Base-by-base conservation (phyloP, 2,329 filamentous ascomycete genomes). In the Ophiostoma montium region DNA sequence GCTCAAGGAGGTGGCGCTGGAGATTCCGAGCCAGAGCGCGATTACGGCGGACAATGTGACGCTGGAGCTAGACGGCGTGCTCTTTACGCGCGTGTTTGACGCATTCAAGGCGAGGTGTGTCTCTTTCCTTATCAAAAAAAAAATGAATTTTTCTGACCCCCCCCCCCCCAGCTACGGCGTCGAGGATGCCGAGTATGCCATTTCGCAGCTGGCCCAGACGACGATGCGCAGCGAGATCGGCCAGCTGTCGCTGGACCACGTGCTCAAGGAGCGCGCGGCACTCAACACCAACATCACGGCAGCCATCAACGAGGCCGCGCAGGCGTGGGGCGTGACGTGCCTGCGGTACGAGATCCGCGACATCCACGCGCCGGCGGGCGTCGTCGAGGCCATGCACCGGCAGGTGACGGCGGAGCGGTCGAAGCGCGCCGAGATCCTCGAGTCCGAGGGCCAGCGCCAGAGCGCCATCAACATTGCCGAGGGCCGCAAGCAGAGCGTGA, bases 21-120 rank as follows among this genome's bases (percentile, higher is more conserved):
- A 98, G 70, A 98, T 98, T 51, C 92, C 92, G 3, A 94, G 85
- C 59, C 92, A 98, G 70, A 94, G 86, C 64, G 92, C 92, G 59
- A 98, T 98, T 63, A 98, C 92, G 1, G 90, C 92, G 49, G 92
- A 98, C 72, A 98, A 98, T 60, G 92, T 98, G 31, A 98, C 92
- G 3, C 70, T 98, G 53, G 92, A 96, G 66, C 76, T 98, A 35
- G 92, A 98, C 63, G 92, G 92, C 57, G 87, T 98, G 35, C 70
- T 98, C 47, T 98, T 94, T 64, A 98, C 92, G 6, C 75, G 92
- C 51, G 89, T 98, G 1, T 95, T 96, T 63, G 92, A 98, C 65
- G 90, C 92, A 11, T 98, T 95, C 68, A 98, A 96, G 69, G 92
- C 92, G 21, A 35, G 39, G 39, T 13, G 16, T 8, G n/a, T 12